phyloP scores from a whole-genome alignment of 2,329 filamentous ascomycete species.

The Alternaria atra region DNA sequence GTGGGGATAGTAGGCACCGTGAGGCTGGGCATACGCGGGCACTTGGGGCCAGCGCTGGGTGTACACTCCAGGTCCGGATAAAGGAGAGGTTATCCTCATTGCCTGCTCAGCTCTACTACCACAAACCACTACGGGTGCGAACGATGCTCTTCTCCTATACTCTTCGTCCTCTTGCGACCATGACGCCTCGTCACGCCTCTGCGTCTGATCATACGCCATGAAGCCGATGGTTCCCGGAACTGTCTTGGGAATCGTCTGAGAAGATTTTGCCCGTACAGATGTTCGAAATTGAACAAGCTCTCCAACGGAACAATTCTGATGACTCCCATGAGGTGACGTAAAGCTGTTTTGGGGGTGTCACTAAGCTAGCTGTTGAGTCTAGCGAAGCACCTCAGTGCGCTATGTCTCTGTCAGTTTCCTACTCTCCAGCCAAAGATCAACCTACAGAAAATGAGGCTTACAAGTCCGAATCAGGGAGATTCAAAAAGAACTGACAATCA shows the following conservation, averaged over 20 bases:
- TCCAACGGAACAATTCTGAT: background rate
- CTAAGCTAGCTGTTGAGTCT: background rate
- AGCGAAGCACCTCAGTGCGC: slow-evolving; percentile 4
- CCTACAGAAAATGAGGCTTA: background rate
- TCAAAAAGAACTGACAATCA: background rate
- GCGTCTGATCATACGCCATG: slow-evolving; percentile 9
- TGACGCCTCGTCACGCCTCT: background rate
- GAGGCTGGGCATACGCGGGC: background rate
- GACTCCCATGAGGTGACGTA: background rate
- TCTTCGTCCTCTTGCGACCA: background rate
- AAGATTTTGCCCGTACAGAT: background rate
- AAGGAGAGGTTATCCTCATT: background rate
- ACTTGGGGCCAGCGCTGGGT: background rate
- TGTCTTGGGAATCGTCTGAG: background rate
- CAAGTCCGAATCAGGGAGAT: background rate
- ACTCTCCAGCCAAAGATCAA: background rate
- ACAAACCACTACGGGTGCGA: background rate
- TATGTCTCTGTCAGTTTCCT: background rate
- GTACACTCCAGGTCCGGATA: background rate
- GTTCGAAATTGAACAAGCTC: background rate
- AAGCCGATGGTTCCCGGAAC: background rate
- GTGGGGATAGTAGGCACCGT: background rate
- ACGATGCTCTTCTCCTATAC: background rate
- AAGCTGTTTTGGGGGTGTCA: background rate
- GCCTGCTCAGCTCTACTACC: background rate